Conservation (phyloP, 805 yeast species). For the Candida jianshihensis region DNA sequence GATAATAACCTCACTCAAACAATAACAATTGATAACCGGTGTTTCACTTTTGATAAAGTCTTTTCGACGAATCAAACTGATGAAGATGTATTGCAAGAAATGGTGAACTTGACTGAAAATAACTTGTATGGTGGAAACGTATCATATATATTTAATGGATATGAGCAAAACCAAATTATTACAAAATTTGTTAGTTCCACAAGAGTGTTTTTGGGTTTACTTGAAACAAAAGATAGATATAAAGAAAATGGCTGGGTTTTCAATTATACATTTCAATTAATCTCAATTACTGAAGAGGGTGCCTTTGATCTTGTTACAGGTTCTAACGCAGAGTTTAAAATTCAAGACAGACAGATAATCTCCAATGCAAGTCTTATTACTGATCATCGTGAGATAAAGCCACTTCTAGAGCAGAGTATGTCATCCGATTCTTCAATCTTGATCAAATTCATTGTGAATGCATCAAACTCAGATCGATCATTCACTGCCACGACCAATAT, state of each 20-base stretch:
- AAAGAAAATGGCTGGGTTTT: constrained; percentile 10
- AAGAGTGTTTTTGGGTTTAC: not conserved
- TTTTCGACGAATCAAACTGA: constrained; percentile 1
- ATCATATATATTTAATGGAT: constrained; percentile 1
- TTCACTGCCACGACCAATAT: constrained; percentile 9
- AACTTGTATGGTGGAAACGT: constrained; percentile 7
- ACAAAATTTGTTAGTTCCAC: not conserved
- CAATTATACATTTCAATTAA: constrained; percentile 5
- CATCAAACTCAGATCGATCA: constrained; percentile 3
- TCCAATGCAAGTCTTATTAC: not conserved
- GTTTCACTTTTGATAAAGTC: constrained; percentile 8
- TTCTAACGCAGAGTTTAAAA: constrained; percentile 4
- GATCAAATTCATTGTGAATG: constrained; percentile 8
- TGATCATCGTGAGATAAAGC: not conserved
- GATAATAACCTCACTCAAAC: not conserved
- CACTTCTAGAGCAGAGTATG: not conserved
- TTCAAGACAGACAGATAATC: constrained; percentile 10
- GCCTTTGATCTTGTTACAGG: constrained; percentile 6
- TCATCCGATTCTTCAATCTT: not conserved
- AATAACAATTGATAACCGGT: not conserved
- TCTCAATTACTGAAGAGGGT: constrained; percentile 9
- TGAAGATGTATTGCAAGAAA: constrained; percentile 3
- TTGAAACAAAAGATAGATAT: constrained; percentile 5
- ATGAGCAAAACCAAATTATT: not conserved
- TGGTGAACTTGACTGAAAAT: constrained; percentile 6